Conservation (phyloP, 2,329 filamentous ascomycete genomes). For the Pseudogymnoascus sp. region DNA sequence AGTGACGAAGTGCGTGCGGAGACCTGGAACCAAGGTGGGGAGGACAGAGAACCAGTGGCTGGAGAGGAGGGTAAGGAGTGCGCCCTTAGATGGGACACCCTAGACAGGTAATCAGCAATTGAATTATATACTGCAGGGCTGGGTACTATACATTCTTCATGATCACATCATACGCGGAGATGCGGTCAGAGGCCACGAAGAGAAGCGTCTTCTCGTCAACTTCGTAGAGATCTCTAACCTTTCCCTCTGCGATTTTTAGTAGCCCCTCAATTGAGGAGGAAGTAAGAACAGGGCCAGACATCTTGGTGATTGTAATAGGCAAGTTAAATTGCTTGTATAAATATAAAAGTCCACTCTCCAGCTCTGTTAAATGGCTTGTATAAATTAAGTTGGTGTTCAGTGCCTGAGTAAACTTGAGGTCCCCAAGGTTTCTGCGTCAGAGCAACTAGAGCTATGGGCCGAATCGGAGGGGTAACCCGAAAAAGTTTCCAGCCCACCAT, state of each 20-base stretch:
- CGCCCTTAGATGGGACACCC: conserved; percentile 62
- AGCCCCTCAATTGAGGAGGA: conserved; percentile 18
- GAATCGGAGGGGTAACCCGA: conserved; percentile 7
- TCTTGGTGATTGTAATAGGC: conserved; percentile 9
- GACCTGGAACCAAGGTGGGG: conserved; percentile 43
- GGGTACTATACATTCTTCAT: conserved; percentile 62
- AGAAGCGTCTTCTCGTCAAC: conserved; percentile 65
- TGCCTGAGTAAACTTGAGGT: background rate
- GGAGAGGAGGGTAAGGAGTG: conserved; percentile 59
- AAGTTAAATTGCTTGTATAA: conserved; percentile 6
- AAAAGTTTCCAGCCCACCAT: conserved; percentile 10
- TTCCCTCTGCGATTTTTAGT: conserved; percentile 38
- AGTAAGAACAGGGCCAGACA: conserved; percentile 19
- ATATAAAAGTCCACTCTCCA: background rate
- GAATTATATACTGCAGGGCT: conserved; percentile 39
- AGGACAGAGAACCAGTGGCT: conserved; percentile 62
- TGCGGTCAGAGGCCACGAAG: conserved; percentile 81
- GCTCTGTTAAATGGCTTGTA: background rate
- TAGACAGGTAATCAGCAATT: conserved; percentile 33
- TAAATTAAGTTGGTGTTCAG: background rate
- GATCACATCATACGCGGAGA: conserved; percentile 92
- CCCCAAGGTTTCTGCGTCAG: conserved; percentile 5
- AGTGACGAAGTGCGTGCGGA: conserved; percentile 57
- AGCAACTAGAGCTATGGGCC: background rate
- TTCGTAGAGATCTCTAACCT: conserved; percentile 76